Evolutionary conservation across 176 grass and related monocot species (phyloP).

Genomic region (Metroxylon sagu): DNA sequence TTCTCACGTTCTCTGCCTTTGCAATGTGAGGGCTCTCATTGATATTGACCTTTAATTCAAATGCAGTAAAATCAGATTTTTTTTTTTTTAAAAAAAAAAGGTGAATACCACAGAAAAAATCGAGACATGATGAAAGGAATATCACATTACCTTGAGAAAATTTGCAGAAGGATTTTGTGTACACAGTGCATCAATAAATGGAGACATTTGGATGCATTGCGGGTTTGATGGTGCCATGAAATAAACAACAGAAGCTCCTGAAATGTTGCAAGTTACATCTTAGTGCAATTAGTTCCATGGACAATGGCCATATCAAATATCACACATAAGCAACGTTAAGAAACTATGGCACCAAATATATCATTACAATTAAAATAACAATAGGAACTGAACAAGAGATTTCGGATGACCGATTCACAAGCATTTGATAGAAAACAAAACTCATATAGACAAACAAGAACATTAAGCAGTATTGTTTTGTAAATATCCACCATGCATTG

Average conservation of each 20-base stretch:
- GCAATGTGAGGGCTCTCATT: slow-evolving; percentile 35
- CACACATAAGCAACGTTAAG: no score
- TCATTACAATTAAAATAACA: no score
- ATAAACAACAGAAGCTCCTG: slow-evolving; percentile 16
- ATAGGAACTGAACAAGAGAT: no score
- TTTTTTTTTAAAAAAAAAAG: not conserved
- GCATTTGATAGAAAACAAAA: no score
- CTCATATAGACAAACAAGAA: no score
- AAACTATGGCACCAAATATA: no score
- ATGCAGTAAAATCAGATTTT: no score
- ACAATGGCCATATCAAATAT: no score
- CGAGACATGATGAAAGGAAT: no score
- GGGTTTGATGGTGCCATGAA: slow-evolving; percentile 13
- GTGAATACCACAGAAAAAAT: not conserved
- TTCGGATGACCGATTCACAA: no score
- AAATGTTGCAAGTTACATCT: slow-evolving; percentile 1
- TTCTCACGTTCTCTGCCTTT: slow-evolving; percentile 41
- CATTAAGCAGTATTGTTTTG: no score
- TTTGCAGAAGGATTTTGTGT: slow-evolving; percentile 8
- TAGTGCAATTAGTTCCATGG: not conserved
- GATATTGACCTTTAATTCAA: slow-evolving; percentile 43
- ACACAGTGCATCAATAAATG: slow-evolving; percentile 13
- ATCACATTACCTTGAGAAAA: slow-evolving; percentile 9
- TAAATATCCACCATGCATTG: no score
- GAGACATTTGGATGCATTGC: slow-evolving; percentile 6